Conservation (phyloP, 2,329 filamentous ascomycete genomes). For the Phaeoacremonium minimum region DNA sequence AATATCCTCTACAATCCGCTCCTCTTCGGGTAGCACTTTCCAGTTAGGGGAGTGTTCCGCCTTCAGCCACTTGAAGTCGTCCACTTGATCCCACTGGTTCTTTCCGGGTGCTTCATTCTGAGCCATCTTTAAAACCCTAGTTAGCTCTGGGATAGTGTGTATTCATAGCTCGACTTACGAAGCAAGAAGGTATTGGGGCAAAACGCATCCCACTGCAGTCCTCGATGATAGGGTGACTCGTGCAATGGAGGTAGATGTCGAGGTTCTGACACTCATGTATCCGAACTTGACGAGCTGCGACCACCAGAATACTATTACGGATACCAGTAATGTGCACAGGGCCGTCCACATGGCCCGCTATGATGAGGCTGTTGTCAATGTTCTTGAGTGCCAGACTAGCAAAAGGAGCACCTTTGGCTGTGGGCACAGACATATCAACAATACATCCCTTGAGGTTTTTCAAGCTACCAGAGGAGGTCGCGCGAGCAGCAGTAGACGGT, state of each 20-base stretch:
- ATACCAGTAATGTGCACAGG: constrained; percentile 79
- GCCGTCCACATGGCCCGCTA: constrained; percentile 75
- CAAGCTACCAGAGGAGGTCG: constrained; percentile 69
- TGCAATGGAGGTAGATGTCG: constrained; percentile 77
- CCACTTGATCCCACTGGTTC: constrained; percentile 85
- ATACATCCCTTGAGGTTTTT: constrained; percentile 67
- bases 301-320: constrained; percentile 68
- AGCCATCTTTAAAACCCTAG: constrained; percentile 13
- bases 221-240: constrained; percentile 89
- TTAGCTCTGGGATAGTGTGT: constrained; percentile 12
- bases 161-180: constrained; percentile 47
- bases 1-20: constrained; percentile 55
- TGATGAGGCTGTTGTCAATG: constrained; percentile 65
- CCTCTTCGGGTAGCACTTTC: constrained; percentile 59
- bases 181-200: constrained; percentile 65
- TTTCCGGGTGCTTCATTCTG: constrained; percentile 24
- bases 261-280: constrained; percentile 85
- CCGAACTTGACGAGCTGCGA: constrained; percentile 80
- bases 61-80: constrained; percentile 98
- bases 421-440: constrained; percentile 73
- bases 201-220: constrained; percentile 78
- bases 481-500: constrained; percentile 64
- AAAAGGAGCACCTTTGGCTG: constrained; percentile 55
- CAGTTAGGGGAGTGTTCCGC: constrained; percentile 84
- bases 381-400: constrained; percentile 65